phyloP scores from a whole-genome alignment of 805 yeast genomes.

The Debaryomyces tyrocola region DNA sequence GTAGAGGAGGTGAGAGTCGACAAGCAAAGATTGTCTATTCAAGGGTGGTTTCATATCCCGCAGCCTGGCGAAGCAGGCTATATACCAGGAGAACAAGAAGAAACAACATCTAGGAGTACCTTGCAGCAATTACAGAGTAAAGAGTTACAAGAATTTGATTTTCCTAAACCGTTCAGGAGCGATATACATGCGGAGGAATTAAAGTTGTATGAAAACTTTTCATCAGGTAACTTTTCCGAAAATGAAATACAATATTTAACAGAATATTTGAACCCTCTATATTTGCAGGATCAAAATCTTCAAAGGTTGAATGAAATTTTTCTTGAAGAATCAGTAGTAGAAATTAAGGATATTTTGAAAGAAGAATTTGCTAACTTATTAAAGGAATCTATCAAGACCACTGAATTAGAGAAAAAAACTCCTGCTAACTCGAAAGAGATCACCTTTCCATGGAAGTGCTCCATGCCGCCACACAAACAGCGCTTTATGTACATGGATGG shows the following conservation, averaged over 20 bases:
- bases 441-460: conserved; percentile 78
- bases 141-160: conserved; percentile 75
- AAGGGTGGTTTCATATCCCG: conserved; percentile 99
- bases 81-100: conserved; percentile 79
- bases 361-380: conserved; percentile 50
- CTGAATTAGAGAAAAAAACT: conserved; percentile 61
- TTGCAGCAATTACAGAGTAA: conserved; percentile 77
- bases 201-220: conserved; percentile 18
- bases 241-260: conserved; percentile 51
- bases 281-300: conserved; percentile 40
- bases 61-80: conserved; percentile 89
- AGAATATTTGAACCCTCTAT: conserved; percentile 55
- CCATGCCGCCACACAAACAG: conserved; percentile 93
- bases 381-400: conserved; percentile 47
- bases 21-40: conserved; percentile 86
- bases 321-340: conserved; percentile 66
- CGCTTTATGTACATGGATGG: conserved; percentile 84
- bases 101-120: conserved; percentile 70
- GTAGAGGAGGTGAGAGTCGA: conserved; percentile 96
- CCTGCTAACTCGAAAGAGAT: conserved; percentile 61
- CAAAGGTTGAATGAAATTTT: conserved; percentile 51
- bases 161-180: conserved; percentile 63
- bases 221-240: conserved; percentile 17
- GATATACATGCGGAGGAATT: conserved; percentile 42
- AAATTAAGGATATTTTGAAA: conserved; percentile 62